Evolutionary conservation across 306 rosid genomes (phyloP).

Genomic region (Cucumis hystrix): DNA sequence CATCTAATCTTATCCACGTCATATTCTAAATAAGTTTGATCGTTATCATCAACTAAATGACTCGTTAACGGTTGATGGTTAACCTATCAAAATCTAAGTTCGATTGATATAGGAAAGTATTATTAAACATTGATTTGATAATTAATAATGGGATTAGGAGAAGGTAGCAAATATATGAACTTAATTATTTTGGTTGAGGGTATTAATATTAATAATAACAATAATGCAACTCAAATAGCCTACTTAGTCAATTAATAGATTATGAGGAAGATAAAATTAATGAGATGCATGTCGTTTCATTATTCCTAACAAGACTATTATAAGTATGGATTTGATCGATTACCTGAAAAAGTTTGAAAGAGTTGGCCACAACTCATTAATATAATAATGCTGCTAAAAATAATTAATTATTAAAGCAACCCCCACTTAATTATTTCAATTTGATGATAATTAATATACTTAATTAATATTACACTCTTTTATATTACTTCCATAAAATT

Average conservation of each 20-base stretch:
- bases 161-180: neutral
- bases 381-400: neutral
- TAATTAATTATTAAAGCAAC: neutral
- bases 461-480: neutral
- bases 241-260: neutral
- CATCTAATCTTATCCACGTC: no score
- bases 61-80: neutral
- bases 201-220: neutral
- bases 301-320: neutral
- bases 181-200: neutral
- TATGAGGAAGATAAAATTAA: neutral
- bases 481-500: neutral
- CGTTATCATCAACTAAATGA: neutral
- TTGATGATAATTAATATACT: neutral
- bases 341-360: constrained; percentile 5
- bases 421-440: neutral
- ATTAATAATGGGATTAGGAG: neutral
- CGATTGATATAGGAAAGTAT: neutral
- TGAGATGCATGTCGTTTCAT: neutral
- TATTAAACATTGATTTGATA: neutral
- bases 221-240: neutral
- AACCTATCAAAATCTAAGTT: neutral
- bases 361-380: neutral
- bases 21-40: neutral
- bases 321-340: neutral